Evolutionary conservation across 2,329 filamentous ascomycete genomes (phyloP).

Genomic region (Botrytis fabae): DNA sequence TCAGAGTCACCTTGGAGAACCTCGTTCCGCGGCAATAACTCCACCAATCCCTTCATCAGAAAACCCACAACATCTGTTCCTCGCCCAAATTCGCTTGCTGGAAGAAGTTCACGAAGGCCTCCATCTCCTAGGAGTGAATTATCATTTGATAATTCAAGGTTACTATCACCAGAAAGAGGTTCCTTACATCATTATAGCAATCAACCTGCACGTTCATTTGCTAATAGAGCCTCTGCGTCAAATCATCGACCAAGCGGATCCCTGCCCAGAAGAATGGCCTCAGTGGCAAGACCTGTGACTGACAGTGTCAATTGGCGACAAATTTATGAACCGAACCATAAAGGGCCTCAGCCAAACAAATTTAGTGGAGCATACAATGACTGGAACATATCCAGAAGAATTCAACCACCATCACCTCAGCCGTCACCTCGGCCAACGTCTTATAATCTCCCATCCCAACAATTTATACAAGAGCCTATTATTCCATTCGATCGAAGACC

Average conservation of each 20-base stretch:
- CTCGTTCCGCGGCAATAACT: not conserved
- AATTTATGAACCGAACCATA: not conserved
- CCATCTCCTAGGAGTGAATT: not conserved
- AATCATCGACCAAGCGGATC: not conserved
- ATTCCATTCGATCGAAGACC: not conserved
- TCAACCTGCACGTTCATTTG: too few relatives aligned
- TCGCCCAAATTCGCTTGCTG: not conserved
- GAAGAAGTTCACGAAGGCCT: not conserved
- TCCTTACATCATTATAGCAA: not conserved
- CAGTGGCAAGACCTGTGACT: not conserved
- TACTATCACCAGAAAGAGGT: not conserved
- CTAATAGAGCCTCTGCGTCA: too few relatives aligned
- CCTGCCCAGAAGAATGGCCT: not conserved
- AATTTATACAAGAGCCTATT: not conserved
- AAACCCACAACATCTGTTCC: not conserved
- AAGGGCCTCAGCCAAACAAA: not conserved
- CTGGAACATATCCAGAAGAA: not conserved
- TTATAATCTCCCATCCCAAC: not conserved
- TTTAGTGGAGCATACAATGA: not conserved
- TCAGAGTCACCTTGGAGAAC: not conserved
- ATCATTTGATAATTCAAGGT: not conserved
- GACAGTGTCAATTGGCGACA: too few relatives aligned
- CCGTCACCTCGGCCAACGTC: not conserved
- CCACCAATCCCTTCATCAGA: not conserved
- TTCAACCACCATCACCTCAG: not conserved